Percentiles rank a stretch among this genome's conserved stretches.
Conservation (phyloP, 495 filamentous ascomycete species). For the Tuber calosporum region DNA sequence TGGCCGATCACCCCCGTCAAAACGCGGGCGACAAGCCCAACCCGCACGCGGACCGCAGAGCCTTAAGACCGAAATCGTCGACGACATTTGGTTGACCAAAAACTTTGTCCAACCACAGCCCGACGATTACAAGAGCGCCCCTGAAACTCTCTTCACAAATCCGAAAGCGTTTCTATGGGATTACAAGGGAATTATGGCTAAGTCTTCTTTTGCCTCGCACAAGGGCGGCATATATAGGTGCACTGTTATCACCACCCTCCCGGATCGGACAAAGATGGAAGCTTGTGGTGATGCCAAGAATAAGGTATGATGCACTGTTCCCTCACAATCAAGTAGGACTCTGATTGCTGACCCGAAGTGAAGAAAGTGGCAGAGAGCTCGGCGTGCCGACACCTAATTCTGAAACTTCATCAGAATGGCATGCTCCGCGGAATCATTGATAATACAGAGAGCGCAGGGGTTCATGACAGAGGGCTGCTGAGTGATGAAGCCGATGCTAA, state of each 20-base stretch:
- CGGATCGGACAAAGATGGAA: slow-evolving; percentile 31
- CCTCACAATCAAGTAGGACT: neutral
- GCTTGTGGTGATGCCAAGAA: slow-evolving; percentile 41
- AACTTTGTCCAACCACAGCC: slow-evolving; percentile 25
- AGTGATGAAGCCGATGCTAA: slow-evolving; percentile 42
- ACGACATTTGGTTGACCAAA: slow-evolving; percentile 28
- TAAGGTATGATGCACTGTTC: slow-evolving; percentile 33
- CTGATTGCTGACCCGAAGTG: slow-evolving; percentile 13
- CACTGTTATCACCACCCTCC: slow-evolving; percentile 38
- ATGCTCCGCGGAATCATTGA: slow-evolving; percentile 38
- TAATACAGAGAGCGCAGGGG: slow-evolving; percentile 13
- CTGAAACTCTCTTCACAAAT: slow-evolving; percentile 35
- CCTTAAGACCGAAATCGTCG: slow-evolving; percentile 26
- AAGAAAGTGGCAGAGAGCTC: slow-evolving; percentile 43
- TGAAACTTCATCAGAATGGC: slow-evolving; percentile 42
- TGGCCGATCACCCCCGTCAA: neutral
- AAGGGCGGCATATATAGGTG: slow-evolving; percentile 21
- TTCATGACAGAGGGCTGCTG: slow-evolving; percentile 34
- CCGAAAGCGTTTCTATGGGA: slow-evolving; percentile 40
- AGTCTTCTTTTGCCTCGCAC: slow-evolving; percentile 22
- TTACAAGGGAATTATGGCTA: slow-evolving; percentile 26
- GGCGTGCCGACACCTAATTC: slow-evolving; percentile 42
- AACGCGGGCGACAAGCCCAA: slow-evolving; percentile 16
- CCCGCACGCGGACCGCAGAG: slow-evolving; percentile 14
- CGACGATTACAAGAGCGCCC: slow-evolving; percentile 34